phyloP scores from a whole-genome alignment of 2,329 filamentous ascomycete species.

The Penicillium sp. region DNA sequence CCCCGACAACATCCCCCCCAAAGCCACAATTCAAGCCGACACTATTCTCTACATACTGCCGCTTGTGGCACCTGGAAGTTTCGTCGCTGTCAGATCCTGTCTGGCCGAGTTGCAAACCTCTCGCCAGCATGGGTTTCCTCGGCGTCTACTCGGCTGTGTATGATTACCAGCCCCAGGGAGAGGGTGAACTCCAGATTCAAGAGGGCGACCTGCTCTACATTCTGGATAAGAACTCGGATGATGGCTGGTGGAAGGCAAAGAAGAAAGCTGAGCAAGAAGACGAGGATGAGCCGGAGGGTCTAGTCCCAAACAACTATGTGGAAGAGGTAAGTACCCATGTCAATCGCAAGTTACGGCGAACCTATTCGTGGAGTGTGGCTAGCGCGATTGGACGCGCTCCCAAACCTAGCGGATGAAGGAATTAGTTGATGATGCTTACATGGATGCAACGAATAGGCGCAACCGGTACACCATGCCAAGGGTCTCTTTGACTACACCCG shows the following conservation, averaged over 20 bases:
- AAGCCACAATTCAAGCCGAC: slow-evolving; percentile 12
- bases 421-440: slow-evolving; percentile 6
- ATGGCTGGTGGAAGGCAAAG: slow-evolving; percentile 95
- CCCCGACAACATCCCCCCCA: slow-evolving; percentile 12
- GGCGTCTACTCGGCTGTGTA: slow-evolving; percentile 89
- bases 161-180: slow-evolving; percentile 84
- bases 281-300: slow-evolving; percentile 84
- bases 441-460: slow-evolving; percentile 51
- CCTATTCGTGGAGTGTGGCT: neutral
- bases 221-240: slow-evolving; percentile 74
- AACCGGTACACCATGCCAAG: slow-evolving; percentile 68
- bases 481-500: slow-evolving; percentile 98
- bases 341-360: neutral
- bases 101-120: neutral
- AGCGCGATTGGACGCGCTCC: neutral
- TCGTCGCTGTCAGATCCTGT: slow-evolving; percentile 1
- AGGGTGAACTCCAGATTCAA: slow-evolving; percentile 77
- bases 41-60: slow-evolving; percentile 8
- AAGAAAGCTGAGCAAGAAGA: slow-evolving; percentile 81
- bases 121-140: slow-evolving; percentile 74
- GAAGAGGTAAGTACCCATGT: slow-evolving; percentile 69
- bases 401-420: neutral
- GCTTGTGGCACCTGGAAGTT: slow-evolving; percentile 7
- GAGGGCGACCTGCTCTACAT: slow-evolving; percentile 90
- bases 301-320: slow-evolving; percentile 93